Conservation (phyloP, 768 basidiomycete species). For the Austroboletus eburneus region DNA sequence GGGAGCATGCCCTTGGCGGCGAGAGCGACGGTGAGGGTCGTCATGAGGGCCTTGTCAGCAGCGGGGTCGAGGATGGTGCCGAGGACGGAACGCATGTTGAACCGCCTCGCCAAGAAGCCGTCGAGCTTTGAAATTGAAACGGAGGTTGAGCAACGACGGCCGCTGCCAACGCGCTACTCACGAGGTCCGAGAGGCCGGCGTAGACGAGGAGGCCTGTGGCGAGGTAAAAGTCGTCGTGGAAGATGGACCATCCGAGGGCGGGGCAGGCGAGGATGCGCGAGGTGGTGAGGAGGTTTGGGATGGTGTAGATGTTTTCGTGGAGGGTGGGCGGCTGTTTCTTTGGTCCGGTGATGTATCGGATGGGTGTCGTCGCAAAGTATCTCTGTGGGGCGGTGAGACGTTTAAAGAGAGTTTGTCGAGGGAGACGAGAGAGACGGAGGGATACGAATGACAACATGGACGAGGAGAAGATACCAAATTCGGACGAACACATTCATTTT, state of each 20-base stretch:
- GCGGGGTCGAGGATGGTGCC: conserved; percentile 96
- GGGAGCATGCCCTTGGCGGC: conserved; percentile 83
- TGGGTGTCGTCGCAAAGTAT: conserved; percentile 10
- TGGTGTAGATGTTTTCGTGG: conserved; percentile 88
- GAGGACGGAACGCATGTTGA: conserved; percentile 84
- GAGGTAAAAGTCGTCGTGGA: conserved; percentile 72
- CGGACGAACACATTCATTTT: too few species aligned
- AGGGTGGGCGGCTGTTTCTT: conserved; percentile 37
- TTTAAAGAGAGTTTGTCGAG: background rate
- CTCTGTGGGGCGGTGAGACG: conserved; percentile 1
- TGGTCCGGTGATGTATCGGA: conserved; percentile 7
- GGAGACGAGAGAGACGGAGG: conserved; percentile 5
- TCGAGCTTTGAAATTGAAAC: conserved; percentile 83
- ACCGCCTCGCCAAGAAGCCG: conserved; percentile 84
- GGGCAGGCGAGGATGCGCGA: conserved; percentile 90
- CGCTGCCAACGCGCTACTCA: conserved; percentile 43
- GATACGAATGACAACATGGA: conserved; percentile 11
- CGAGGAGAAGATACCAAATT: background rate
- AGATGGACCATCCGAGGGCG: conserved; percentile 83
- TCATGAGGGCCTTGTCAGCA: conserved; percentile 94
- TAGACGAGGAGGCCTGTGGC: conserved; percentile 85
- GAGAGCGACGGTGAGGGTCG: conserved; percentile 84
- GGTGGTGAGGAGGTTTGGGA: conserved; percentile 86
- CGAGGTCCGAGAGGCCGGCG: conserved; percentile 90
- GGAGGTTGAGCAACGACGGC: too few species aligned